Evolutionary conservation across 2,329 filamentous ascomycete genomes (phyloP).

Genomic region (Colletotrichum tabaci): DNA sequence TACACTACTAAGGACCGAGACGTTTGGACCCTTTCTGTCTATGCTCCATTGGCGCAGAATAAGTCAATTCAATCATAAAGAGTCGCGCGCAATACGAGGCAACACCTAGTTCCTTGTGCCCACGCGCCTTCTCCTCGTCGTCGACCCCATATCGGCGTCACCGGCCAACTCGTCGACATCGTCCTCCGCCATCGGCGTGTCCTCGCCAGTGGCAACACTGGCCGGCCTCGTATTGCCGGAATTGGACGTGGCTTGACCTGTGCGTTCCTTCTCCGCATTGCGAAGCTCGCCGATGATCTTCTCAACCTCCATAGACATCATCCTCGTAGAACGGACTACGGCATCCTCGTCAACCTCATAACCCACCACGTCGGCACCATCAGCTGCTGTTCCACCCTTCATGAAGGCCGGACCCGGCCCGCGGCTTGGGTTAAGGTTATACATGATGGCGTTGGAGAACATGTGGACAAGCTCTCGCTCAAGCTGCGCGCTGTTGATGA

Average conservation of each 20-base stretch:
- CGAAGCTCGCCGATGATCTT: conserved; percentile 83
- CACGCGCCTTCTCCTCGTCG: conserved; percentile 55
- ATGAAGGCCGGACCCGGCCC: conserved; percentile 77
- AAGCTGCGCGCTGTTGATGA: conserved; percentile 93
- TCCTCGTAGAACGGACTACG: conserved; percentile 87
- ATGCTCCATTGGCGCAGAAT: not conserved
- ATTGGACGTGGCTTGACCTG: conserved; percentile 53
- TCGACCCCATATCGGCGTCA: conserved; percentile 55
- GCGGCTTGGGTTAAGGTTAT: conserved; percentile 86
- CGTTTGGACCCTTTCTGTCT: not conserved
- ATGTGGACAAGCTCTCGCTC: conserved; percentile 96
- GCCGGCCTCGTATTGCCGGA: conserved; percentile 50
- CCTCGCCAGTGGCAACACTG: conserved; percentile 59
- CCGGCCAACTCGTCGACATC: conserved; percentile 62
- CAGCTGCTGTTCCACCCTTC: conserved; percentile 52
- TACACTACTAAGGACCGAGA: conserved; percentile 10
- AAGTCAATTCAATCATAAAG: not conserved
- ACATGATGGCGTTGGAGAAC: conserved; percentile 99
- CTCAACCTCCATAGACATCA: conserved; percentile 93
- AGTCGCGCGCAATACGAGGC: conserved; percentile 22
- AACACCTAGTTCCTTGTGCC: conserved; percentile 52
- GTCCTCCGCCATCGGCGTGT: conserved; percentile 60
- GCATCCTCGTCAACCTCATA: conserved; percentile 86
- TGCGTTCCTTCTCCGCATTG: conserved; percentile 75
- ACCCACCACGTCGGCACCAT: conserved; percentile 65